A percentile compares a stretch with the other conserved stretches of the same genome.
Evolutionary conservation across 2,329 filamentous ascomycete genomes (phyloP).

Genomic region (Colletotrichum limetticola): DNA sequence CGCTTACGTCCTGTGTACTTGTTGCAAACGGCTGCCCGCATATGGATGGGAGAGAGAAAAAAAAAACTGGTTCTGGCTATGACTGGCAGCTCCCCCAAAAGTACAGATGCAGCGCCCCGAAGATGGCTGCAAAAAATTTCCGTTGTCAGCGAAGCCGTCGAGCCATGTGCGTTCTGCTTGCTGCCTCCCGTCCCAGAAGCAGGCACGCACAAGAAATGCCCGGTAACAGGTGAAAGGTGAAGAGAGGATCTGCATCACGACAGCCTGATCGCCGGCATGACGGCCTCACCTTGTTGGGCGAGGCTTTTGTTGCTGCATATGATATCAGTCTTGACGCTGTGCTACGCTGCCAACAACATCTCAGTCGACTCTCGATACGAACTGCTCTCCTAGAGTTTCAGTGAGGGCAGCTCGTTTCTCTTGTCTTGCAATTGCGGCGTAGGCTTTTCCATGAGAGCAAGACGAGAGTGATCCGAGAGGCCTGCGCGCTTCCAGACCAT

Average conservation of each 20-base stretch:
- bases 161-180: conserved; percentile 28
- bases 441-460: neutral
- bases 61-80: conserved; percentile 23
- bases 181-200: conserved; percentile 16
- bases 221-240: neutral
- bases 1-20: conserved; percentile 19
- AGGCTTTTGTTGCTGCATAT: conserved; percentile 13
- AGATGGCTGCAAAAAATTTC: conserved; percentile 29
- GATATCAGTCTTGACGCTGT: conserved; percentile 29
- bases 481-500: conserved; percentile 3
- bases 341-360: conserved; percentile 13
- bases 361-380: conserved; percentile 35
- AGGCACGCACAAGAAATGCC: conserved; percentile 24
- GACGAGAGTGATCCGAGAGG: neutral
- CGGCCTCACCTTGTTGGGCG: conserved; percentile 9
- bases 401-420: neutral
- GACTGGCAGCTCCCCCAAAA: neutral
- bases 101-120: conserved; percentile 19
- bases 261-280: conserved; percentile 27
- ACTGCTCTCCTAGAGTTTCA: conserved; percentile 18
- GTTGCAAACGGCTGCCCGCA: conserved; percentile 21
- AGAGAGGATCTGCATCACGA: conserved; percentile 20
- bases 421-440: conserved; percentile 6
- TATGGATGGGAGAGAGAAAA: neutral
- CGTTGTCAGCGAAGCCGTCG: conserved; percentile 20